Conservation (phyloP, 495 filamentous ascomycete genomes). For the Penicillium roqueforti region DNA sequence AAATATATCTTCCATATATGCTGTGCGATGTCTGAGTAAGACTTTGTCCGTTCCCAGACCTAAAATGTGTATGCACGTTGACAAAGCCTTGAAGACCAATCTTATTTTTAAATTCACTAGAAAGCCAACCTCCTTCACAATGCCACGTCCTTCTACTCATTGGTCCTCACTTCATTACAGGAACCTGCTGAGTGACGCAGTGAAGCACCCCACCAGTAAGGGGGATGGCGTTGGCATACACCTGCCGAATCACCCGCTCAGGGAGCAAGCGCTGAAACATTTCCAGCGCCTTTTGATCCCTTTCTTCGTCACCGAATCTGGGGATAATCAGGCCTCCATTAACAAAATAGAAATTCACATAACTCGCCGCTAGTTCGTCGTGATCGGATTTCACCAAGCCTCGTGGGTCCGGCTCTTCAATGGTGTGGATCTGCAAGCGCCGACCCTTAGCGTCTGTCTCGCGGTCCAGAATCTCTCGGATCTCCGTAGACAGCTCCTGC, state of each 20-base stretch:
- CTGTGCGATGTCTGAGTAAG: background rate
- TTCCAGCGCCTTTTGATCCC: slow-evolving; percentile 19
- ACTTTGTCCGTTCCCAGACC: background rate
- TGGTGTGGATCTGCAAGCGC: slow-evolving; percentile 19
- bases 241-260: slow-evolving; percentile 21
- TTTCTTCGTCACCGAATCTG: slow-evolving; percentile 20
- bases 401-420: slow-evolving; percentile 20
- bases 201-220: slow-evolving; percentile 28
- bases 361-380: slow-evolving; percentile 21
- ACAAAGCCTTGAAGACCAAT: background rate
- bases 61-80: background rate
- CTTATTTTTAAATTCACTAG: background rate
- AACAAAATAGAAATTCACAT: slow-evolving; percentile 30
- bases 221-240: slow-evolving; percentile 24
- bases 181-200: slow-evolving; percentile 27
- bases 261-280: slow-evolving; percentile 18
- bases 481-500: slow-evolving; percentile 22
- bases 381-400: slow-evolving; percentile 14
- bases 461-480: slow-evolving; percentile 14
- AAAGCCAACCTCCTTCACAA: background rate
- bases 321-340: slow-evolving; percentile 28
- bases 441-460: slow-evolving; percentile 26
- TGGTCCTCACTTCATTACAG: background rate
- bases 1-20: background rate
- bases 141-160: background rate